phyloP scores from a whole-genome alignment of 2,329 filamentous ascomycete species.

The Colletotrichum kahawae region DNA sequence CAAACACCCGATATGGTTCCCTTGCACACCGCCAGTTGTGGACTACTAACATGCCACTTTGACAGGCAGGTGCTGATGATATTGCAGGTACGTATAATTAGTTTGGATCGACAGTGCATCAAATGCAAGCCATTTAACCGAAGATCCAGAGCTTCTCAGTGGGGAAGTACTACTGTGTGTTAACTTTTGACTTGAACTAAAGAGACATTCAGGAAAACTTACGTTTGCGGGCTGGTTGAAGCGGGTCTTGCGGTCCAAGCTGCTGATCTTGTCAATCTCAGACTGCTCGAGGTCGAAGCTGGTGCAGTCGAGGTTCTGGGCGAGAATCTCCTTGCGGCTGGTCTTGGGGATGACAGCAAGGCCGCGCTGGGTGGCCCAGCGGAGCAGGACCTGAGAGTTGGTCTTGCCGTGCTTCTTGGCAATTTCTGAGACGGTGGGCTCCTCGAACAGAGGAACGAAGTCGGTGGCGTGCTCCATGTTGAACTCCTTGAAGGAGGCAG shows the following conservation, averaged over 20 bases:
- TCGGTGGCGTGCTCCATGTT: conserved; percentile 71
- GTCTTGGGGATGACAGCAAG: conserved; percentile 86
- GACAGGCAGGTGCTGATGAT: neutral
- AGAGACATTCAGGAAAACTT: conserved; percentile 38
- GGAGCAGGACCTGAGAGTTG: conserved; percentile 80
- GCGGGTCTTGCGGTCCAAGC: conserved; percentile 68
- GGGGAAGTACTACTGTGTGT: conserved; percentile 53
- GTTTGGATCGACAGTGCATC: neutral
- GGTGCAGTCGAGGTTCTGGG: conserved; percentile 71
- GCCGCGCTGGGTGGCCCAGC: conserved; percentile 85
- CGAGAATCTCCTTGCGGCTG: conserved; percentile 56
- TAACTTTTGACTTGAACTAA: neutral
- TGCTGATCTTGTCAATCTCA: conserved; percentile 71
- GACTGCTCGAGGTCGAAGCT: conserved; percentile 68
- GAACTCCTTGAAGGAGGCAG: conserved; percentile 79
- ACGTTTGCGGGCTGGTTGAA: conserved; percentile 81
- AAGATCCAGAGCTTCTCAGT: conserved; percentile 64
- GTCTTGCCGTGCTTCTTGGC: conserved; percentile 75
- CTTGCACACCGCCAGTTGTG: conserved; percentile 4
- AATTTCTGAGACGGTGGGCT: conserved; percentile 67
- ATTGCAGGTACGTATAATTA: neutral
- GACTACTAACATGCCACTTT: neutral
- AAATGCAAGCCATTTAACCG: conserved; percentile 42
- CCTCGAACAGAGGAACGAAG: conserved; percentile 73
- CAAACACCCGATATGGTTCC: neutral